Conservation (phyloP, 2,329 filamentous ascomycete genomes). For the Alternaria sp. region DNA sequence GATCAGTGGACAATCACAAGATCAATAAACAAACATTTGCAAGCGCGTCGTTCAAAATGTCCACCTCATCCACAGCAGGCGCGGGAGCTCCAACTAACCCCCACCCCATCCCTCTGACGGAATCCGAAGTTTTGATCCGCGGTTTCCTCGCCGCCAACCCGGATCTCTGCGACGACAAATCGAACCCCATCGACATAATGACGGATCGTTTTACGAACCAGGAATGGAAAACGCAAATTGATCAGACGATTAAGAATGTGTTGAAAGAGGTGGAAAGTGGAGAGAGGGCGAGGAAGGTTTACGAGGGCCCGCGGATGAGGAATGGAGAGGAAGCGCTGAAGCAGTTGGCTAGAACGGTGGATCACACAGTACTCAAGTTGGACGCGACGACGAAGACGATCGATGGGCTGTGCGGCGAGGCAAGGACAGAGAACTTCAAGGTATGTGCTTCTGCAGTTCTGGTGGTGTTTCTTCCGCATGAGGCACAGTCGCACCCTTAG, state of each 20-base stretch:
- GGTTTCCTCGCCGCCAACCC: slow-evolving; percentile 45
- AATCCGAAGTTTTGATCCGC: slow-evolving; percentile 43
- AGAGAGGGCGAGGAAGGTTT: slow-evolving; percentile 35
- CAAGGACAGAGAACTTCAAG: slow-evolving; percentile 55
- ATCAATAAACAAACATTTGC: slow-evolving; percentile 6
- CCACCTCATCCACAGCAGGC: slow-evolving; percentile 14
- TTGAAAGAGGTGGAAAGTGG: slow-evolving; percentile 35
- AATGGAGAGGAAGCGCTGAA: slow-evolving; percentile 35
- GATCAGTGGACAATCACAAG: slow-evolving; percentile 6
- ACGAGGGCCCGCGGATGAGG: slow-evolving; percentile 34
- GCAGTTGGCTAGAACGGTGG: slow-evolving; percentile 49
- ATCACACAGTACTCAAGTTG: slow-evolving; percentile 59
- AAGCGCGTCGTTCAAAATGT: slow-evolving; percentile 11
- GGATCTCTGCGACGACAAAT: slow-evolving; percentile 34
- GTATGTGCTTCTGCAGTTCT: slow-evolving; percentile 31
- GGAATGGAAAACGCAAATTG: slow-evolving; percentile 54
- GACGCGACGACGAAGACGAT: slow-evolving; percentile 58
- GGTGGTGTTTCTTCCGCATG: not conserved
- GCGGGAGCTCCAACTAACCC: slow-evolving; percentile 16
- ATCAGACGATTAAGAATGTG: slow-evolving; percentile 42
- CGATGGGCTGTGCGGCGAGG: slow-evolving; percentile 63
- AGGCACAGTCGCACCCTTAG: not conserved
- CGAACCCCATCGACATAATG: slow-evolving; percentile 42
- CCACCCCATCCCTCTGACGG: slow-evolving; percentile 36
- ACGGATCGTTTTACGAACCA: slow-evolving; percentile 54